Evolutionary conservation across 2,329 filamentous ascomycete species (phyloP).

Genomic region (Exophiala viscosa): DNA sequence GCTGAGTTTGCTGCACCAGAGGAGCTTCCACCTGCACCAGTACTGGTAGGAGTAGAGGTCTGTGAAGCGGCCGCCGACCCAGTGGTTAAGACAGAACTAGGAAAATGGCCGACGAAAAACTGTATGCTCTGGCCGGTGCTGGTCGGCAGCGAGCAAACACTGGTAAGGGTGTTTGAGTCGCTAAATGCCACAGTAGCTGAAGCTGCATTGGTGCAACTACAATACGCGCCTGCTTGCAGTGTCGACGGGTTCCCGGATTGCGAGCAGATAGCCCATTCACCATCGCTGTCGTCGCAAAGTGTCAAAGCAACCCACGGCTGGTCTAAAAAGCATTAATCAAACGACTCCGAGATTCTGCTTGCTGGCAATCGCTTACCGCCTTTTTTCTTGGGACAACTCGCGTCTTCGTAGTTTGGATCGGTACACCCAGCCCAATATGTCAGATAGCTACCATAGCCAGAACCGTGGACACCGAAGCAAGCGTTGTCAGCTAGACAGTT

Average conservation of each 20-base stretch:
- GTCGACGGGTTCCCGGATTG: constrained; percentile 28
- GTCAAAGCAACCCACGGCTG: constrained; percentile 36
- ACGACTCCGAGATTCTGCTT: background rate
- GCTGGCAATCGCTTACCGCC: constrained; percentile 4
- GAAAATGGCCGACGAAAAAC: constrained; percentile 28
- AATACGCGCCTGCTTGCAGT: constrained; percentile 29
- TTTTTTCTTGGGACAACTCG: constrained; percentile 36
- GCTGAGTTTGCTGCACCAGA: background rate
- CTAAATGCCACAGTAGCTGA: constrained; percentile 29
- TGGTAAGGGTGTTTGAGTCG: constrained; percentile 27
- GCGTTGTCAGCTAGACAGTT: constrained; percentile 33
- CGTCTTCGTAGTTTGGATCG: constrained; percentile 32
- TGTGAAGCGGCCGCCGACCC: constrained; percentile 1
- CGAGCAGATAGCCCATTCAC: constrained; percentile 35
- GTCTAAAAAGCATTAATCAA: constrained; percentile 7
- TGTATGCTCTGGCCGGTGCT: constrained; percentile 29
- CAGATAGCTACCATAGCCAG: constrained; percentile 15
- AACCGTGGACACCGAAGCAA: constrained; percentile 29
- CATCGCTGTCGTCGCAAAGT: constrained; percentile 35
- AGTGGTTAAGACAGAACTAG: constrained; percentile 15
- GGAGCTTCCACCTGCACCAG: background rate
- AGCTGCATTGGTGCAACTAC: constrained; percentile 32
- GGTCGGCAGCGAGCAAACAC: constrained; percentile 31
- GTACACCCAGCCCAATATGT: constrained; percentile 42
- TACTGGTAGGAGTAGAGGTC: background rate